These are phyloP conservation scores for Reticulascus tulasneorum DNA, from an alignment of 2,329 filamentous ascomycete genomes.

Conservation along the genomic window DNA sequence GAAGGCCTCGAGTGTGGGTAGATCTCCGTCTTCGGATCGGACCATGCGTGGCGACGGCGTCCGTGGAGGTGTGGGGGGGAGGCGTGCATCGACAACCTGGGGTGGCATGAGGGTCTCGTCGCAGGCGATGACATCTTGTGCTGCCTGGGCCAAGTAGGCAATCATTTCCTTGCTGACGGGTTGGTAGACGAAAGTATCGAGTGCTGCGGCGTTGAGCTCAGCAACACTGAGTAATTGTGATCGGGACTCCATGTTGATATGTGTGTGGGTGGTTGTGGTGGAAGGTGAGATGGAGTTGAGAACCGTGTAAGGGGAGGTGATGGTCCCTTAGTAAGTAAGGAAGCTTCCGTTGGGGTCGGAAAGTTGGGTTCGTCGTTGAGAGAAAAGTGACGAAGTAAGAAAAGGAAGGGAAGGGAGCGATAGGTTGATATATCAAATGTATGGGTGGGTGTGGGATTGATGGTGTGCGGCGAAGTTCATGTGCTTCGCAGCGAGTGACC, in stretches of 20 bases:
- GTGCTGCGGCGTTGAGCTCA: conserved; percentile 67
- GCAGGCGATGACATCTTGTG: conserved; percentile 75
- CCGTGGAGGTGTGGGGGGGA: conserved; percentile 47
- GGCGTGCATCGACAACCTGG: conserved; percentile 31
- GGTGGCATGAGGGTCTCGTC: conserved; percentile 56
- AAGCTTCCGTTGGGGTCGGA: conserved; percentile 17
- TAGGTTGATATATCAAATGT: conserved; percentile 16
- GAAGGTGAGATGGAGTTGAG: conserved; percentile 16
- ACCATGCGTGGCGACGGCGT: conserved; percentile 42
- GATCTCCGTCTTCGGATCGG: conserved; percentile 42
- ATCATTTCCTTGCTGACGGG: conserved; percentile 76
- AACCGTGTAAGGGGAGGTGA: conserved; percentile 16
- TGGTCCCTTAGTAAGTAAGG: conserved; percentile 19
- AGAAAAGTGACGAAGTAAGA: conserved; percentile 7
- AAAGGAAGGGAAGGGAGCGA: conserved; percentile 5
- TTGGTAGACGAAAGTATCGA: conserved; percentile 77
- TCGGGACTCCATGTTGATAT: conserved; percentile 42
- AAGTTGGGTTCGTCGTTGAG: conserved; percentile 7
- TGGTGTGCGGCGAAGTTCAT: conserved; percentile 26
- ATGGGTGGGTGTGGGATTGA: conserved; percentile 14
- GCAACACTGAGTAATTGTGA: conserved; percentile 41
- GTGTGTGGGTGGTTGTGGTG: conserved; percentile 20
- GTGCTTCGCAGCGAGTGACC: conserved; percentile 12
- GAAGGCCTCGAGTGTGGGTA: conserved; percentile 85
- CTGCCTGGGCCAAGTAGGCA: conserved; percentile 68